These are phyloP conservation scores for Fomitopsis schrenkii DNA, from an alignment of 1,284 basidiomycete genomes.

Conservation along the genomic window DNA sequence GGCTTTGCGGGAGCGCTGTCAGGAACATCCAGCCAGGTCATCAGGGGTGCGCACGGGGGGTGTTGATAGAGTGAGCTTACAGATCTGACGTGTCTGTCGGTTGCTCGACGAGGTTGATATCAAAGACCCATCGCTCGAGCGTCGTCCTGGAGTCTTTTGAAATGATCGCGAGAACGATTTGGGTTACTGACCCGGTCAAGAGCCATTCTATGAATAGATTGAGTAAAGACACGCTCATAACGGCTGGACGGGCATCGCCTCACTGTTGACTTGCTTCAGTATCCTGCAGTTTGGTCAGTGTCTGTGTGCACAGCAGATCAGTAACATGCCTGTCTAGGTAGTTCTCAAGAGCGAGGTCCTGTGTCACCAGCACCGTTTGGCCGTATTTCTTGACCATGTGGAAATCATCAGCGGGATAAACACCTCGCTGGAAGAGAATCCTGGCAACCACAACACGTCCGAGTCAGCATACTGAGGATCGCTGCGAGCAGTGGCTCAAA, in stretches of 20 bases:
- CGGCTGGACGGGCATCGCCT: constrained; percentile 25
- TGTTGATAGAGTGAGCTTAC: constrained; percentile 33
- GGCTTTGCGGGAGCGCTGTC: constrained; percentile 55
- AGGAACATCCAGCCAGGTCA: constrained; percentile 3
- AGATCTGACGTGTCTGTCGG: constrained; percentile 42
- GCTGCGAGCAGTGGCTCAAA: constrained; percentile 12
- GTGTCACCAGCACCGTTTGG: constrained; percentile 91
- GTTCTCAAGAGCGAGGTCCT: constrained; percentile 88
- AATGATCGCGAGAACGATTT: constrained; percentile 94
- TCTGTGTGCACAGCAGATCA: constrained; percentile 1
- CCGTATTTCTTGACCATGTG: constrained; percentile 99
- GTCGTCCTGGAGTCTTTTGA: constrained; percentile 90
- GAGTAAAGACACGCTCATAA: neutral
- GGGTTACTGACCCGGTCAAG: constrained; percentile 83
- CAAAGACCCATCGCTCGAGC: constrained; percentile 98
- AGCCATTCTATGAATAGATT: constrained; percentile 72
- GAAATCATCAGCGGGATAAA: constrained; percentile 98
- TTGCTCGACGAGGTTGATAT: constrained; percentile 78
- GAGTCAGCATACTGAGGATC: constrained; percentile 3
- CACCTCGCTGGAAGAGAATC: constrained; percentile 94
- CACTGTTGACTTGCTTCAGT: constrained; percentile 86
- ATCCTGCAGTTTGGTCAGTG: constrained; percentile 49
- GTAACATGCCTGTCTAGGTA: constrained; percentile 78
- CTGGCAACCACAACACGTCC: constrained; percentile 36
- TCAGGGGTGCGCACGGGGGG: neutral